Evolutionary conservation across 1,284 basidiomycete species (phyloP), one percentile per base, ranked within the genome.

Genomic region (Wallemia mellicola): DNA sequence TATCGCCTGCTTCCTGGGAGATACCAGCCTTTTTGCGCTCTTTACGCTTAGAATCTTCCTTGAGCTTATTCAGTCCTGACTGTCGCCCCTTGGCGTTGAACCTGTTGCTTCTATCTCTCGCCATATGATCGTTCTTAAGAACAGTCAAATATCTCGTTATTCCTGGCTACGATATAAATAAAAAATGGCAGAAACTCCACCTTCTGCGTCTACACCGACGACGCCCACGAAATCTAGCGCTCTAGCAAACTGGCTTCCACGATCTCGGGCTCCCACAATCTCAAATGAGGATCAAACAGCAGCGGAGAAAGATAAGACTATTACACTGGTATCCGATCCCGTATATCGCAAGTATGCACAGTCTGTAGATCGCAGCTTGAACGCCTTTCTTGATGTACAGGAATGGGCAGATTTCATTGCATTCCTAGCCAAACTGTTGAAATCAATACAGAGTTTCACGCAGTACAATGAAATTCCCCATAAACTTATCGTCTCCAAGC

Each of bases 361-460:
- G 59, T 81, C 86, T 65, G 83, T 99, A 59, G 94, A 98, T 68
- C 83, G 83, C 69, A 86, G 85, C 63, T 75, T 99, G 27, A 83
- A 82, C 63, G 83, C 86, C 1, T 98, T 99, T 66, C 91, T 96
- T 68, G 86, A 80, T 67, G 87, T 96, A 62, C 86, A 92, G 62
- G 94, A 99, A 73, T 99, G 94, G 94, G 92, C 94, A 61, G 94
- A 99, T 73, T 98, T 92, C 70, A 96, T 96, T 68, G 84, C 92
- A 54, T 98, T 98, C 71, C 73, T 99, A 67, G 91, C 89, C 65
- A 82, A 91, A 63, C 72, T 99, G 61, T 79, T 95, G 64, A 98
- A 96, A 86, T 86, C 89, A 0, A 79, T 98, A 48, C 91, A 98
- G 73, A 79, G 83, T 1, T 81, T 85, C 68, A 79, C 85, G 73